These are phyloP conservation scores for Mucor velutinosus DNA, from an alignment of 371 early-diverging fungal species.

Conservation along the genomic window DNA sequence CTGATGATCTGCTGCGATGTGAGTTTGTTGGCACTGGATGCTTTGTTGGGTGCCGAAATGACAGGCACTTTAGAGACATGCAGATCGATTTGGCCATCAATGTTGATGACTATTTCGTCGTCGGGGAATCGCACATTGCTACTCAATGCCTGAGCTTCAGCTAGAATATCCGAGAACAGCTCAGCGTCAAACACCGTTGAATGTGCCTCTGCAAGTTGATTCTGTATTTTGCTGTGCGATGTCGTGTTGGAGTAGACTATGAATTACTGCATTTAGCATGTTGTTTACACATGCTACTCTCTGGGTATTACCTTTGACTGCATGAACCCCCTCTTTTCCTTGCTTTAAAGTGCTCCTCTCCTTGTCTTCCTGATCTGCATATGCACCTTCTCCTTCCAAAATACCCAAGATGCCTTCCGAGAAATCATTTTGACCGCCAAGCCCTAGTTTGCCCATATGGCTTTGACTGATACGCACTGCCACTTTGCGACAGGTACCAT, in stretches of 20 bases:
- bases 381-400: background rate
- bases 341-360: background rate
- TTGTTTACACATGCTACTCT: background rate
- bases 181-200: constrained; percentile 62
- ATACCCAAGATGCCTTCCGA: constrained; percentile 26
- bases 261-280: background rate
- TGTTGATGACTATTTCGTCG: constrained; percentile 53
- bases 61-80: constrained; percentile 27
- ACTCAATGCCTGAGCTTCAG: constrained; percentile 55
- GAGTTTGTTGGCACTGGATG: background rate
- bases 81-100: constrained; percentile 61
- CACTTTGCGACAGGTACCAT: constrained; percentile 20
- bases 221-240: constrained; percentile 33
- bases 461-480: constrained; percentile 26
- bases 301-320: background rate
- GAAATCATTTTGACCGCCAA: constrained; percentile 7
- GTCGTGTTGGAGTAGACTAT: background rate
- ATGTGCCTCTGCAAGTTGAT: constrained; percentile 52
- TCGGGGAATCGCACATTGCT: constrained; percentile 54
- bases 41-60: background rate
- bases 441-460: constrained; percentile 18
- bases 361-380: background rate
- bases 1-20: constrained; percentile 29
- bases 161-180: constrained; percentile 53
- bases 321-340: background rate